Evolutionary conservation across 2,329 filamentous ascomycete genomes (phyloP), one percentile per base, ranked within the genome.

Genomic region (Ophiostoma himal-ulmi): DNA sequence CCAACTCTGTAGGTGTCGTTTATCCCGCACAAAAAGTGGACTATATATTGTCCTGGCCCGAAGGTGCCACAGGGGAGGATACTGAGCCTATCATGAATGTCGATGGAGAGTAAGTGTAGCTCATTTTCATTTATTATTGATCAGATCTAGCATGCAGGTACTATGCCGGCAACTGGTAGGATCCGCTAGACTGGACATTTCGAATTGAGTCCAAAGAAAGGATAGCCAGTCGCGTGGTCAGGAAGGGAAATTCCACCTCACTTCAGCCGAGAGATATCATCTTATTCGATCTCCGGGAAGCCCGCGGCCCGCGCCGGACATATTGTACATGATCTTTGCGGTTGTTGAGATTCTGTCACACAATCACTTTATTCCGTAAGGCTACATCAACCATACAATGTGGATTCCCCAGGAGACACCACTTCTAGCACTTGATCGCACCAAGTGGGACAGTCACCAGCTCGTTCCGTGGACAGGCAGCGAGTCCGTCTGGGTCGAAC

Each of bases 21-120:
- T 74, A 75, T 44, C 75, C 75, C 5, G 75, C 73, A 1, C 74
- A 76, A 69, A 68, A 75, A 3, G 73, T 74, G 0, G 75, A 76
- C 37, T 73, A 71, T 5, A 48, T 73, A 2, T 13, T 76, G 30
- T 68, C 68, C 17, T 76, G 75, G 75, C 71, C 73, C 0, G 68
- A 73, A 1, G 11, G 30, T 0, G 44, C 20, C 2, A 41, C 20
- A 0, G 8, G 44, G 4, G 37, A 64, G 1, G 68, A 72, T n/a
- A 70, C 71, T 0, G 67, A 74, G 26, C 52, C 75, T 1, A 67
- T 71, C 7, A 69, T 77, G 22, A 62, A 36, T 8, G 66, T 76
- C 3, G 75, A 76, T 66, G 70, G 74, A n/a, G 76, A 76, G 74
- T 76, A 62, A 3, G 57, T 30, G 6, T 20, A 3, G 2, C 22